Base-by-base conservation (phyloP, 2,329 filamentous ascomycete genomes). In the Microcyclospora pomicola region DNA sequence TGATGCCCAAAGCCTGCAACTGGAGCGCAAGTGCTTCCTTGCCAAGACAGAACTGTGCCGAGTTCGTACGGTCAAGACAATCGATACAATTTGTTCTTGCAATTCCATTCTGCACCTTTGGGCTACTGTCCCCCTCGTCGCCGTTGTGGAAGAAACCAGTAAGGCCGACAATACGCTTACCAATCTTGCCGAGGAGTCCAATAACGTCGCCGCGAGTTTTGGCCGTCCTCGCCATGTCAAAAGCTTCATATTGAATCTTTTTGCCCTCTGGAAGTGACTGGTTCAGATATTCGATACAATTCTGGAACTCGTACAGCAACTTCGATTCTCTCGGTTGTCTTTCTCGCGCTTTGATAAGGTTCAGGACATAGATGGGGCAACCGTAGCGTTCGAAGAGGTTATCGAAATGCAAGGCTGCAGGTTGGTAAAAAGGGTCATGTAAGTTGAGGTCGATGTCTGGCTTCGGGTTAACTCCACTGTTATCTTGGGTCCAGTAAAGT, bases 61-160 rank as follows among this genome's bases (percentile, higher is more conserved):
- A 91, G 56, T 98, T 98, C 7, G 91, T 98, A 15, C 91, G 80
- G 60, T 98, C 91, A 1, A 98, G 71, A 53, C 91, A 98, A 60
- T 98, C 91, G 50, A 98, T 96, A 58, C 91, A 98, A 55, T 98
- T 98, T 1, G 91, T 98, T 41, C 91, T 75, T 9, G 85, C 88
- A 31, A 98, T 75, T 9, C 91, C 91, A 47, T 94, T 94, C 56
- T 98, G 91, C 2, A 91, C 75, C 27, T 70, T 73, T 3, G 81
- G 68, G 3, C 73, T 68, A 14, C 72, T 73, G 30, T 75, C 75
- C 2, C 70, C 69, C 27, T 76, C 73, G 45, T 87, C 80, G 6
- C 87, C 91, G 49, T 96, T 96, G 42, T 86, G 86, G 59, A 98
- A 98, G 62, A 98, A 94, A 1, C 87, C 84, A 0, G 88, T 98